Conservation (phyloP, 2,329 filamentous ascomycete genomes). For the Clarireedia paspali region DNA sequence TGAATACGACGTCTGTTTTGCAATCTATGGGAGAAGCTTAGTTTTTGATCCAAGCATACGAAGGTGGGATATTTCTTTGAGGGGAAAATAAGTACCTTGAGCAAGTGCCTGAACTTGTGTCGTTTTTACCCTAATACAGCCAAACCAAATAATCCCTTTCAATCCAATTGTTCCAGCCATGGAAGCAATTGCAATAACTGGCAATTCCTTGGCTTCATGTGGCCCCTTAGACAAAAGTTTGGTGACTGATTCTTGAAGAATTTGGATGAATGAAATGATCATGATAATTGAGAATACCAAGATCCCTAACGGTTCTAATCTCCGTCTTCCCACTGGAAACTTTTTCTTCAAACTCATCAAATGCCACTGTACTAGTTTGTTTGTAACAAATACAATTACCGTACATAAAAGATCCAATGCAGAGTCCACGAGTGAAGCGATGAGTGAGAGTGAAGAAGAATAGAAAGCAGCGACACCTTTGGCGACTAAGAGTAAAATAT, state of each 20-base stretch:
- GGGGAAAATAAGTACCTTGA: constrained; percentile 31
- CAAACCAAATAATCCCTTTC: constrained; percentile 51
- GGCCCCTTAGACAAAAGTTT: constrained; percentile 41
- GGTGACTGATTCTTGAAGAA: constrained; percentile 48
- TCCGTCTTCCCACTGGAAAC: constrained; percentile 47
- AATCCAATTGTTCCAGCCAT: constrained; percentile 47
- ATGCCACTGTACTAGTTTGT: constrained; percentile 49
- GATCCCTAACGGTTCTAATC: constrained; percentile 51
- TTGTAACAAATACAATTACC: constrained; percentile 50
- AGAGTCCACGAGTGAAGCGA: constrained; percentile 52
- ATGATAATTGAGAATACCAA: constrained; percentile 54
- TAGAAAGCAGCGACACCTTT: constrained; percentile 44
- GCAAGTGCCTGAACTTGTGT: constrained; percentile 53
- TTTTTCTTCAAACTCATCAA: constrained; percentile 40
- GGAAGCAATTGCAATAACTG: constrained; percentile 44
- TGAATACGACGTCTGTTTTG: constrained; percentile 55
- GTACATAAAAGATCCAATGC: constrained; percentile 53
- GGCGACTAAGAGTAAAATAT: constrained; percentile 45
- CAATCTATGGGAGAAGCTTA: constrained; percentile 36
- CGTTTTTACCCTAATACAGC: constrained; percentile 48
- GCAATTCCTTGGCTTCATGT: constrained; percentile 38
- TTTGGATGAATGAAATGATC: constrained; percentile 53
- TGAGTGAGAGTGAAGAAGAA: constrained; percentile 49
- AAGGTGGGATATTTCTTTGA: background rate
- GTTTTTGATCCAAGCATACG: background rate